Evolutionary conservation across 2,329 filamentous ascomycete genomes (phyloP), one percentile per base, ranked within the genome.

Genomic region (Monosporascus sp.): DNA sequence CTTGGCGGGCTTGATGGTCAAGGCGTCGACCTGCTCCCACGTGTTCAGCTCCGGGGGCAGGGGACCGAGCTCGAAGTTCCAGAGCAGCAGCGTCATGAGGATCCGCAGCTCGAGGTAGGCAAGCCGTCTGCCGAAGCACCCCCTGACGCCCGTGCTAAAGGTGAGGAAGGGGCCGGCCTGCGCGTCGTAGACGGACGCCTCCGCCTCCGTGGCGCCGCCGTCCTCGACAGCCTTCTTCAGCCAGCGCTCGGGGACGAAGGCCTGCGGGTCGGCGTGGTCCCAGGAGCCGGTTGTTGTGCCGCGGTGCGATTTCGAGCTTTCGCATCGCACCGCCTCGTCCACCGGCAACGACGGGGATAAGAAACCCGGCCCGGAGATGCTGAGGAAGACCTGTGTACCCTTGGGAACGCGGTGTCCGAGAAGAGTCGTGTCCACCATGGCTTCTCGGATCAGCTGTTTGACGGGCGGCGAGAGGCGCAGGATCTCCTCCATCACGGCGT

Each of bases 401-500:
- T 84, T 84, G 3, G 87, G 90, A 5, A 96, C 76, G 22, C 73
- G 76, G 3, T 86, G 77, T 27, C 83, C 83, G 22, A 81, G 75
- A 50, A 94, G 81, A 0, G 77, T 81, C 0, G 87, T 88, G 66
- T 90, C 80, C 26, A 79, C 69, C 1, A 74, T 76, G 0, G 90
- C 79, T 57, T 85, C 76, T 58, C 91, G 87, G 31, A 5, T 11
- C 31, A 34, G 11, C 52, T 87, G 66, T 0, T 88, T 92, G 26
- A 87, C 64, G 0, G 87, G 84, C 0, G 92, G 87, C 0, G 91
- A 88, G 65, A 87, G 81, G 49, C 91, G 87, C 44, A 95, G 79
- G 14, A 87, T 80, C 71, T 96, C 91, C 64, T 82, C 87, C 67
- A 87, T 86, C 22, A 96, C 83, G 36, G 90, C 90, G 65, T 89